Evolutionary conservation across 2,329 filamentous ascomycete species (phyloP), one percentile per base, ranked within the genome.

Genomic region (Leptographium procerum): DNA sequence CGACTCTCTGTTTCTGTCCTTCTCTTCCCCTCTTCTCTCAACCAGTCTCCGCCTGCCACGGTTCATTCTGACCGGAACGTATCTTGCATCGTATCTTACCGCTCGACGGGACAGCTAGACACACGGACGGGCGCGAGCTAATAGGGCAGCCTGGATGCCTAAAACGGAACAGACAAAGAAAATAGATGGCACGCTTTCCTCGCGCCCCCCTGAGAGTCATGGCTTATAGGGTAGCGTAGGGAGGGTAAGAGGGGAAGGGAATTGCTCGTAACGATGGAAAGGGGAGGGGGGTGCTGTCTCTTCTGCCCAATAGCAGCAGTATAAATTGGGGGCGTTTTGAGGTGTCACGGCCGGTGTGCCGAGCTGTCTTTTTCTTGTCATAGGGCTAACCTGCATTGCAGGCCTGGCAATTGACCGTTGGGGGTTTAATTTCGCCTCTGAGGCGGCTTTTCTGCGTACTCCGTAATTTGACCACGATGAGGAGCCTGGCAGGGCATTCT

Each of bases 331-430:
- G 40, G 40, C 45, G 45, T 48, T 22, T 16, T 14, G 26, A 29
- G 22, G 19, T 53, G 34, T 55, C 36, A 14, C 24, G n/a, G n/a
- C 26, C 52, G 24, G 13, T 33, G 29, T 22, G n/a, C 50, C 31
- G 19, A 33, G 9, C n/a, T 52, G 11, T 16, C 19, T 22, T 36
- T 40, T 26, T 22, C 36, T 45, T 9, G 9, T 22, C 54, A 22
- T 56, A 56, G 43, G 54, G 54, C 54, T 56, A 48, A n/a, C 40
- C 54, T 56, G 54, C 54, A 56, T 47, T n/a, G 40, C 36, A 28
- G 28, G 13, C 31, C 26, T 45, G 54, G 24, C 52, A 33, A 54
- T 40, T 54, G 52, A 14, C 52, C 34, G 52, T 54, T 54, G 52
- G 19, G 22, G 22, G n/a, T 34, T 40, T 13, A 6, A n/a, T 10